These are phyloP conservation scores for Euclidium syriacum DNA, from an alignment of 345 rosid genomes.

Conservation along the genomic window DNA sequence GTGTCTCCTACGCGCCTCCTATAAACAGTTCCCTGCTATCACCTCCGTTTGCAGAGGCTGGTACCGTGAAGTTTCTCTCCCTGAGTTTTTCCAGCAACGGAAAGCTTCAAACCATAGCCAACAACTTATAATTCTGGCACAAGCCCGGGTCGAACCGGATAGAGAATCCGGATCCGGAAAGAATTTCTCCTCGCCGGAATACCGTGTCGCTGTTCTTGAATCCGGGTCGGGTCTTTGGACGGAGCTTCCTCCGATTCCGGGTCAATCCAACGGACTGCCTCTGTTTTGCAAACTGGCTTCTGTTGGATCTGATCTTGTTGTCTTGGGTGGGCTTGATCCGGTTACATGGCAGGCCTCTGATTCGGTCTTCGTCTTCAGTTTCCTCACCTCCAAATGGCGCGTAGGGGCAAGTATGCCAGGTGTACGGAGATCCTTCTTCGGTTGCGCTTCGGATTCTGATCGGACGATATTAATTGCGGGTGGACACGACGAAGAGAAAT, in stretches of 20 bases:
- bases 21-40: slow-evolving; percentile 36
- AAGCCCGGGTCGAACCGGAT: slow-evolving; percentile 39
- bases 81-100: slow-evolving; percentile 40
- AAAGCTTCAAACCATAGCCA: slow-evolving; percentile 35
- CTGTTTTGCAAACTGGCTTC: slow-evolving; percentile 56
- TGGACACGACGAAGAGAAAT: slow-evolving; percentile 66
- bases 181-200: slow-evolving; percentile 26
- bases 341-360: slow-evolving; percentile 49
- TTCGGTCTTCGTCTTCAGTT: slow-evolving; percentile 49
- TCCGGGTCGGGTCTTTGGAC: slow-evolving; percentile 50
- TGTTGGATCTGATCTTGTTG: slow-evolving; percentile 58
- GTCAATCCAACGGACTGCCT: slow-evolving; percentile 43
- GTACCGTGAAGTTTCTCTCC: slow-evolving; percentile 46
- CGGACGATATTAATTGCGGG: slow-evolving; percentile 68
- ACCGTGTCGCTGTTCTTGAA: slow-evolving; percentile 42
- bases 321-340: slow-evolving; percentile 77
- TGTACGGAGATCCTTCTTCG: slow-evolving; percentile 50
- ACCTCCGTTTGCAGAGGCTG: slow-evolving; percentile 53
- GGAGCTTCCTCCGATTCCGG: slow-evolving; percentile 54
- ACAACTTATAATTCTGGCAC: slow-evolving; percentile 48
- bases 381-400: slow-evolving; percentile 55
- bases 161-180: slow-evolving; percentile 23
- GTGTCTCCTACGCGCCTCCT: slow-evolving; percentile 49
- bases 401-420: slow-evolving; percentile 69
- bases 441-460: slow-evolving; percentile 54